Evolutionary conservation across 2,329 filamentous ascomycete species (phyloP).

Genomic region (Diplodia seriata): DNA sequence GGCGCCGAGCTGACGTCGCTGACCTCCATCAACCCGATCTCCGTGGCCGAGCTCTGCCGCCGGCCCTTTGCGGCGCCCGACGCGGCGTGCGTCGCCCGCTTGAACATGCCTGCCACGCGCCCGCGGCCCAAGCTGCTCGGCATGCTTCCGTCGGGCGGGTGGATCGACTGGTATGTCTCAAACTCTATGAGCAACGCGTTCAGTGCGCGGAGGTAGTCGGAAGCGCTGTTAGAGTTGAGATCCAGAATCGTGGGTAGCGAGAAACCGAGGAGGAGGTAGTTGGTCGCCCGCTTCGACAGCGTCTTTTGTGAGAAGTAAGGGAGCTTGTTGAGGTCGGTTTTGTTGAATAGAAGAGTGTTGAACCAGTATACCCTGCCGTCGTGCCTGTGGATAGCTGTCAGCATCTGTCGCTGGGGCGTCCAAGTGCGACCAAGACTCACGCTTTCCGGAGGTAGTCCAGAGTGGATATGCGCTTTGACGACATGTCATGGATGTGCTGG

Average conservation of each 20-base stretch:
- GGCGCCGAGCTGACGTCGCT: conserved; percentile 10
- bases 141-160: conserved; percentile 75
- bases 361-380: conserved; percentile 98
- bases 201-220: conserved; percentile 86
- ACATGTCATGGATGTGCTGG: conserved; percentile 79
- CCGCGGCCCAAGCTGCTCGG: conserved; percentile 76
- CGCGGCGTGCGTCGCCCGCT: conserved; percentile 50
- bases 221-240: conserved; percentile 77
- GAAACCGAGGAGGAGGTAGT: conserved; percentile 90
- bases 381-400: conserved; percentile 64
- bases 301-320: conserved; percentile 86
- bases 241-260: conserved; percentile 90
- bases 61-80: conserved; percentile 47
- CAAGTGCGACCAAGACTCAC: conserved; percentile 60
- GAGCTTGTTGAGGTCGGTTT: conserved; percentile 78
- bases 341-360: conserved; percentile 92
- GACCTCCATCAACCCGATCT: conserved; percentile 57
- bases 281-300: conserved; percentile 86
- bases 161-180: conserved; percentile 88
- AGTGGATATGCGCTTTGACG: conserved; percentile 91
- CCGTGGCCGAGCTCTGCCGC: conserved; percentile 66
- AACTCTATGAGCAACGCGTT: conserved; percentile 89
- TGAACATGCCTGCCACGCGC: conserved; percentile 67
- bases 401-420: conserved; percentile 5
- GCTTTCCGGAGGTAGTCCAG: conserved; percentile 91